These are phyloP conservation scores for Artemisia tridentata DNA, from an alignment of 129 eudicot genomes.

Conservation along the genomic window DNA sequence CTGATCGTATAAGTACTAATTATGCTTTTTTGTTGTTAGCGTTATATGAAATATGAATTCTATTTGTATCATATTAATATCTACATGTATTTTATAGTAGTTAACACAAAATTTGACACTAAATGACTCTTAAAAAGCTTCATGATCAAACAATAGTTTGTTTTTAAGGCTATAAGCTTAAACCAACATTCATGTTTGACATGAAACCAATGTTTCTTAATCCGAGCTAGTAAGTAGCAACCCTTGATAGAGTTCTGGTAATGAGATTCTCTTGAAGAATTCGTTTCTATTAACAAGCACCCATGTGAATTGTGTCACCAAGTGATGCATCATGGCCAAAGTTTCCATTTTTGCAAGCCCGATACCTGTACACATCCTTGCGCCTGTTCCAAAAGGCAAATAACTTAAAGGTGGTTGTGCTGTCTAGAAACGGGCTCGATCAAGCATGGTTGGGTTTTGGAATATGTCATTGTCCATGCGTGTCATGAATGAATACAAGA, in stretches of 20 bases:
- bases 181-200: not conserved
- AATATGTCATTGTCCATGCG: conserved; percentile 61
- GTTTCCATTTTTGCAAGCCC: conserved; percentile 80
- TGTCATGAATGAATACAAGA: conserved; percentile 31
- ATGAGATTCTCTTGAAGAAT: conserved; percentile 44
- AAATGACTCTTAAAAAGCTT: no score
- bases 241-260: conserved; percentile 61
- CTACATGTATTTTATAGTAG: no score
- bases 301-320: conserved; percentile 55
- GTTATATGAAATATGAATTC: no score
- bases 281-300: conserved; percentile 41
- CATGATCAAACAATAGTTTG: no score
- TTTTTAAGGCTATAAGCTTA: no score
- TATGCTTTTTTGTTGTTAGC: no score
- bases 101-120: no score
- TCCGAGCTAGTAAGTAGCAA: conserved; percentile 26
- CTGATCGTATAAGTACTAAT: no score
- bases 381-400: conserved; percentile 65
- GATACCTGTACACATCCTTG: conserved; percentile 66
- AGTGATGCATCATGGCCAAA: conserved; percentile 44
- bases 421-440: conserved; percentile 53
- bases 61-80: no score
- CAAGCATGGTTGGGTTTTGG: conserved; percentile 48
- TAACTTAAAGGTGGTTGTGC: conserved; percentile 62
- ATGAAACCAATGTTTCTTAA: conserved; percentile 5